These are phyloP conservation scores for Phanerochaete carnosa DNA, from an alignment of 768 basidiomycete genomes.

Conservation along the genomic window DNA sequence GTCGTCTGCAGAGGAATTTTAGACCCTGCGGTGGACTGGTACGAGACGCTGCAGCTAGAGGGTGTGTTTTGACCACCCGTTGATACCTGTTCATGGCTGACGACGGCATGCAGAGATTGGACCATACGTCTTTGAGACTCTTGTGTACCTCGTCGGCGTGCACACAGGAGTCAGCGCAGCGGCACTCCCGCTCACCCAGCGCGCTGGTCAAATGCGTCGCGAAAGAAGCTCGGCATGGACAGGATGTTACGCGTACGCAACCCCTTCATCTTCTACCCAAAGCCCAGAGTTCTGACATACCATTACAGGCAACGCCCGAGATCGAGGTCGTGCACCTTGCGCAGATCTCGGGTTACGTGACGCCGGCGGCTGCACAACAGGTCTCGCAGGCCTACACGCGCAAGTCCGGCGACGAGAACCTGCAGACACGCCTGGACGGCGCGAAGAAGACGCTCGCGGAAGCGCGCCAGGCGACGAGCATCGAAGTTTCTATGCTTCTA, in stretches of 20 bases:
- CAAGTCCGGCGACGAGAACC: constrained; percentile 78
- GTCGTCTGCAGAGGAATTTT: constrained; percentile 81
- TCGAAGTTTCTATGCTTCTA: constrained; percentile 96
- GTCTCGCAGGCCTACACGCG: constrained; percentile 88
- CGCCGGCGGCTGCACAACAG: constrained; percentile 78
- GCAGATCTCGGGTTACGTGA: constrained; percentile 84
- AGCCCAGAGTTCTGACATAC: neutral
- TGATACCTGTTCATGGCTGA: neutral
- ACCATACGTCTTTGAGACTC: constrained; percentile 86
- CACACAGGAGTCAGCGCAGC: constrained; percentile 87
- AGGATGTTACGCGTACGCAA: constrained; percentile 85
- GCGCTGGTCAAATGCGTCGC: constrained; percentile 82
- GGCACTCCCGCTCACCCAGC: constrained; percentile 73
- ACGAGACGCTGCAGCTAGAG: constrained; percentile 86
- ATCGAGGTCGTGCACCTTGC: constrained; percentile 99
- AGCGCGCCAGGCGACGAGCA: constrained; percentile 84
- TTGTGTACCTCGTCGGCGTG: constrained; percentile 86
- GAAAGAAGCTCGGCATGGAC: constrained; percentile 92
- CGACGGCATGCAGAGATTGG: constrained; percentile 67
- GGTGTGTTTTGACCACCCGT: constrained; percentile 51
- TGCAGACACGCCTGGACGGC: constrained; percentile 84
- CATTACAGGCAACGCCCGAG: constrained; percentile 85
- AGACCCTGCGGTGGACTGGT: constrained; percentile 86
- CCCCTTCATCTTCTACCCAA: neutral
- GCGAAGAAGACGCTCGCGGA: constrained; percentile 90